Evolutionary conservation across 345 rosid genomes (phyloP).

Genomic region (Isatis tinctoria): DNA sequence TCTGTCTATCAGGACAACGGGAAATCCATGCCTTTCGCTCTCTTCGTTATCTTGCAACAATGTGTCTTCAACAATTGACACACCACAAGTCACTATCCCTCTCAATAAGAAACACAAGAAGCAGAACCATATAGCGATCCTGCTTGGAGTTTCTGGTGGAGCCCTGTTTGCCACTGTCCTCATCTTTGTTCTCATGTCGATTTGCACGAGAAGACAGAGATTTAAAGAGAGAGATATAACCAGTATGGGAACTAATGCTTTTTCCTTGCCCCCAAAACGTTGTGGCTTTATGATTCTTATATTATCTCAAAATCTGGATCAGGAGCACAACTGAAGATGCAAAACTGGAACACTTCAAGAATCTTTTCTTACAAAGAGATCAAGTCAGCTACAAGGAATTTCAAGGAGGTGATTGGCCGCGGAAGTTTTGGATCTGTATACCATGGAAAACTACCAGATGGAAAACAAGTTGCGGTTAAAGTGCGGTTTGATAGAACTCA

Average conservation of each 20-base stretch:
- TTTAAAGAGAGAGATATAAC: slow-evolving; percentile 35
- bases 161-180: slow-evolving; percentile 47
- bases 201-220: slow-evolving; percentile 43
- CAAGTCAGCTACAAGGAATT: slow-evolving; percentile 70
- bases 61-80: slow-evolving; percentile 62
- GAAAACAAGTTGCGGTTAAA: slow-evolving; percentile 80
- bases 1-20: slow-evolving; percentile 53
- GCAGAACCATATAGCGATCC: slow-evolving; percentile 39
- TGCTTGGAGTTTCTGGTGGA: slow-evolving; percentile 61
- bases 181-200: slow-evolving; percentile 32
- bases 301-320: not conserved
- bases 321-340: slow-evolving; percentile 56
- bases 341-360: slow-evolving; percentile 82
- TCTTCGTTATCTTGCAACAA: slow-evolving; percentile 55
- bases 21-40: slow-evolving; percentile 78
- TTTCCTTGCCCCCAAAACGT: not conserved
- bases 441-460: slow-evolving; percentile 77
- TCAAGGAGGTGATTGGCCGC: slow-evolving; percentile 76
- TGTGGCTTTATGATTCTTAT: slow-evolving; percentile 4
- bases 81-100: slow-evolving; percentile 72
- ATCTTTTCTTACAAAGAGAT: slow-evolving; percentile 80
- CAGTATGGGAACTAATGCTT: slow-evolving; percentile 41
- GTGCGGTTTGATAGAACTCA: slow-evolving; percentile 78
- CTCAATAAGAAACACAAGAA: slow-evolving; percentile 41
- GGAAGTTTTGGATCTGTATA: slow-evolving; percentile 92